Evolutionary conservation across 495 filamentous ascomycete genomes (phyloP).

Genomic region (Cairneyella variabilis): DNA sequence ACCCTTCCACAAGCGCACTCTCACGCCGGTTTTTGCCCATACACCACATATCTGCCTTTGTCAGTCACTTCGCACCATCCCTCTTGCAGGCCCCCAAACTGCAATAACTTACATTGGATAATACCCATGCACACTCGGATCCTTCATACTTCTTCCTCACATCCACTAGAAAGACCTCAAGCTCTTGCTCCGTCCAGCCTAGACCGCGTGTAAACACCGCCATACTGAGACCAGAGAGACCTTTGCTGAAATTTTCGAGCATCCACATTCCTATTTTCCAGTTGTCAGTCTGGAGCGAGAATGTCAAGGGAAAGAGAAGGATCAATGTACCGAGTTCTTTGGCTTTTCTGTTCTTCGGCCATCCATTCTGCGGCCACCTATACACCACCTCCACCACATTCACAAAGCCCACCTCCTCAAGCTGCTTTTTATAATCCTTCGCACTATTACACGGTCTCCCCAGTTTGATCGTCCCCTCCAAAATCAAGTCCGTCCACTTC

Average conservation of each 20-base stretch:
- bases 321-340: conserved; percentile 36
- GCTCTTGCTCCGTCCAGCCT: conserved; percentile 45
- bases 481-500: conserved; percentile 17
- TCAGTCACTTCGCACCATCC: too few relatives aligned
- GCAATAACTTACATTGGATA: conserved; percentile 19
- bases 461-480: conserved; percentile 8
- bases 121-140: conserved; percentile 47
- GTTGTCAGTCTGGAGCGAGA: conserved; percentile 11
- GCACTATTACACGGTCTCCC: not conserved
- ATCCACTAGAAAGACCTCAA: conserved; percentile 48
- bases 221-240: conserved; percentile 39
- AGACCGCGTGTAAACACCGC: conserved; percentile 49
- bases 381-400: conserved; percentile 47
- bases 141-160: conserved; percentile 47
- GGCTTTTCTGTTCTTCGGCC: conserved; percentile 35
- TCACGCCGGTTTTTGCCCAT: not conserved
- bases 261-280: conserved; percentile 27
- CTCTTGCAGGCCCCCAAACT: too few relatives aligned
- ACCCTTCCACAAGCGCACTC: too few relatives aligned
- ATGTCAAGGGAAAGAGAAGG: not conserved
- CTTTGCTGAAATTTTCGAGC: conserved; percentile 37
- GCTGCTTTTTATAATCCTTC: conserved; percentile 11
- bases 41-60: not conserved
- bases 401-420: conserved; percentile 53
- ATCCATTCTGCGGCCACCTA: conserved; percentile 52